Percentiles rank a stretch among this genome's conserved stretches.
phyloP scores from a whole-genome alignment of 2,329 filamentous ascomycete species.

The Pseudocercospora cruenta region DNA sequence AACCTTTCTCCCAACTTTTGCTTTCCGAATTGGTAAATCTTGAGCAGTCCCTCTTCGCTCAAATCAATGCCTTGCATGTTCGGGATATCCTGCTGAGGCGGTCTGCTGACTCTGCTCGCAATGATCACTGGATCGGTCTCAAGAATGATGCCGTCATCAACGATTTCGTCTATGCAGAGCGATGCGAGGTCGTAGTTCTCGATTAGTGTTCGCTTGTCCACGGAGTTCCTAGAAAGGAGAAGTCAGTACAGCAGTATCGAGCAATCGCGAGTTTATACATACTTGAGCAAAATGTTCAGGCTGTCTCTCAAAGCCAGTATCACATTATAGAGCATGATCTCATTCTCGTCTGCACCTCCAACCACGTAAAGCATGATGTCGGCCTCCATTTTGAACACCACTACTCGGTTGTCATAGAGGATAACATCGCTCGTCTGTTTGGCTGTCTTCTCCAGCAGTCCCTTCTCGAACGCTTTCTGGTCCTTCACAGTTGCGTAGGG shows the following conservation, averaged over 20 bases:
- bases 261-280: conserved; percentile 40
- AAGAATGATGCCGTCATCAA: conserved; percentile 93
- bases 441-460: conserved; percentile 89
- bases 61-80: conserved; percentile 93
- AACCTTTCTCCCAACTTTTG: conserved; percentile 88
- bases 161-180: conserved; percentile 90
- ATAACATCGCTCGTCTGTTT: conserved; percentile 97
- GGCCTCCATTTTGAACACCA: conserved; percentile 97
- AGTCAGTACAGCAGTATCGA: neutral
- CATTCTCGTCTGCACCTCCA: conserved; percentile 89
- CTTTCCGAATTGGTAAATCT: conserved; percentile 91
- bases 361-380: conserved; percentile 97
- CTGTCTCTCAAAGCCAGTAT: conserved; percentile 88
- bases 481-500: conserved; percentile 89
- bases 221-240: conserved; percentile 70
- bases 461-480: conserved; percentile 96
- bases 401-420: conserved; percentile 93
- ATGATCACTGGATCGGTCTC: conserved; percentile 97
- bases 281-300: conserved; percentile 91
- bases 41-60: conserved; percentile 92
- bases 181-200: conserved; percentile 98
- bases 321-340: conserved; percentile 91
- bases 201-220: conserved; percentile 95
- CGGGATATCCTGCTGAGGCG: conserved; percentile 82
- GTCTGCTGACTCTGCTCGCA: conserved; percentile 86